Evolutionary conservation across 345 rosid genomes (phyloP).

Genomic region (Salix brachista): DNA sequence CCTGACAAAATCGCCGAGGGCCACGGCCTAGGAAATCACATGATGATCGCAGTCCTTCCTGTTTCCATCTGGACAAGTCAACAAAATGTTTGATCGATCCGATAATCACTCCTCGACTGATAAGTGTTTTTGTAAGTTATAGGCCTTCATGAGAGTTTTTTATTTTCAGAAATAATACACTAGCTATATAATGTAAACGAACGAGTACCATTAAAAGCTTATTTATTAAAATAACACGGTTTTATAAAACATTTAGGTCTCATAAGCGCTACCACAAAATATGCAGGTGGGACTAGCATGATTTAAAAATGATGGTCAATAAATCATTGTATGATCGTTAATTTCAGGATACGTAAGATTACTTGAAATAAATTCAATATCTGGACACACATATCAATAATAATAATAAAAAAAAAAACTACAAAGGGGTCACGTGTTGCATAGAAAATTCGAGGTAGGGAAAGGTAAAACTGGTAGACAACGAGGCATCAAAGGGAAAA

Average conservation of each 20-base stretch:
- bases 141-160: neutral
- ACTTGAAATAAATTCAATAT: too few relatives aligned
- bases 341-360: too few relatives aligned
- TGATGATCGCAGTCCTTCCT: neutral
- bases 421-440: neutral
- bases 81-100: neutral
- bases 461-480: neutral
- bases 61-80: neutral
- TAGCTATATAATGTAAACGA: neutral
- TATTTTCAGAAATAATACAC: too few relatives aligned
- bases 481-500: neutral
- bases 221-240: too few relatives aligned
- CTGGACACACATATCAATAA: too few relatives aligned
- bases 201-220: too few relatives aligned
- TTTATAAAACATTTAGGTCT: too few relatives aligned
- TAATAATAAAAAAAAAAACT: neutral
- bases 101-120: slow-evolving; percentile 4
- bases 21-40: neutral
- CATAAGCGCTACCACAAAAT: too few relatives aligned
- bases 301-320: too few relatives aligned
- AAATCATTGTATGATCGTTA: too few relatives aligned
- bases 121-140: neutral
- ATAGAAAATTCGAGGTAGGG: neutral
- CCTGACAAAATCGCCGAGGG: neutral
- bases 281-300: too few relatives aligned